phyloP scores from a whole-genome alignment of 192 early-diverging fungal species.

The Backusella tuberculispora region DNA sequence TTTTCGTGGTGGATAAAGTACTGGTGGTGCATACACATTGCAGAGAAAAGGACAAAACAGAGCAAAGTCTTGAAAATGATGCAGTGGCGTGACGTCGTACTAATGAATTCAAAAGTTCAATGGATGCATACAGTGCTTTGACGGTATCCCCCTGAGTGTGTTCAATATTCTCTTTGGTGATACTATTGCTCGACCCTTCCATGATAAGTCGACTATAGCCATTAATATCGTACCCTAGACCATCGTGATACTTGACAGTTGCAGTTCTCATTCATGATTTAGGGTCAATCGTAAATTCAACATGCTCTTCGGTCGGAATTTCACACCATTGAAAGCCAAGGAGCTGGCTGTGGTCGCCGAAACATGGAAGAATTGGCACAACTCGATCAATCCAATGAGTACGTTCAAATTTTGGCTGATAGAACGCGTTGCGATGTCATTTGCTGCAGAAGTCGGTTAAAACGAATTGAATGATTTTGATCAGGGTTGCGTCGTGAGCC shows the following conservation, averaged over 20 bases:
- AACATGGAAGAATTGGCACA: conserved; percentile 4
- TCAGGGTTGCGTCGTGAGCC: no score
- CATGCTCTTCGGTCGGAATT: conserved; percentile 19
- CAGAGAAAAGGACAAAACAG: conserved; percentile 12
- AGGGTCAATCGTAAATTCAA: conserved; percentile 14
- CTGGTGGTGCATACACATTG: conserved; percentile 15
- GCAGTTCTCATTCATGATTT: background rate
- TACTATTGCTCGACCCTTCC: conserved; percentile 17
- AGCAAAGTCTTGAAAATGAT: conserved; percentile 16
- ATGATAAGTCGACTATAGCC: background rate
- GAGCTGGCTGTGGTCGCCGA: conserved; percentile 16
- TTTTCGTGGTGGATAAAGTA: conserved; percentile 8
- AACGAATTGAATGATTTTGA: no score
- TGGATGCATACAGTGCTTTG: conserved; percentile 13
- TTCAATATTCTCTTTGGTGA: background rate
- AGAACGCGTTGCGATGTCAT: no score
- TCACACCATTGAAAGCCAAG: conserved; percentile 22
- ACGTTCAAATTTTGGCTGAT: background rate
- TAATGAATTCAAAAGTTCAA: conserved; percentile 16
- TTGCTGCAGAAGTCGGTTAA: no score
- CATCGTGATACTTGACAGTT: conserved; percentile 11
- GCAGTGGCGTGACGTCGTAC: conserved; percentile 8
- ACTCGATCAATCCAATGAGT: conserved; percentile 3
- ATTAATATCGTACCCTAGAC: conserved; percentile 2
- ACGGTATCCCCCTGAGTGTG: conserved; percentile 3